Evolutionary conservation across 208 protist genomes (phyloP), one percentile per base, ranked within the genome.

Genomic region (Crithidia mellificae): DNA sequence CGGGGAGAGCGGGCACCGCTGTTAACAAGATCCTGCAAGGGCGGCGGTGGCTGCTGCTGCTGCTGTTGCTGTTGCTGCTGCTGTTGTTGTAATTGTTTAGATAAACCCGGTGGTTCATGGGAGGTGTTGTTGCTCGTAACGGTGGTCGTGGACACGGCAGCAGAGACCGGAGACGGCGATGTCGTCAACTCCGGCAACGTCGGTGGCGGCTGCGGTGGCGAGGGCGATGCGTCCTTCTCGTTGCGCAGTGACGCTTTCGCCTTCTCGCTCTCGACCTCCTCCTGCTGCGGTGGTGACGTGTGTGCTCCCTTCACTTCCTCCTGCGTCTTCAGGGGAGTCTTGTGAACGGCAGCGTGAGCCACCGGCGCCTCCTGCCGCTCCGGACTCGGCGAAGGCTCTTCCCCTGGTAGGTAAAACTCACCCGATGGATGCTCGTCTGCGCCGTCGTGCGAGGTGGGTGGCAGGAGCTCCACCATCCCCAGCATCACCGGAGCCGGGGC

Each of bases 401-500:
- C 43, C 2, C 41, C 47, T 30, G 30, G 38, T n/a, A 43, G 7
- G 32, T 64, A 27, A 24, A 54, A 17, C 27, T 41, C 22, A 11
- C 38, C 55, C 4, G 55, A 25, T 5, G 3, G 38, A 22, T 7
- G 5, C 22, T 11, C 55, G 22, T 20, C 55, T 0, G 38, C 24
- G 15, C 39, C 36, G 6, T 29, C 36, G 9, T 41, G 36, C 12
- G 56, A 38, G n/a, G 53, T 12, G 2, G 55, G 30, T 3, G 56
- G 11, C 0, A 49, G 12, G 12, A 64, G 44, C 30, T 64, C 58
- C 8, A 64, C 41, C 58, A 64, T 38, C 2, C 58, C 58, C 27
- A 64, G 27, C 54, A 75, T 32, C 0, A 75, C 20, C 1, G 70
- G 70, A 0, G 27, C 46, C 0, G 70, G 70, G 6, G 70, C 62